Percentiles rank a stretch among this genome's conserved stretches.
phyloP scores from a whole-genome alignment of 169 alveolate species.

The Condylostoma magnum region DNA sequence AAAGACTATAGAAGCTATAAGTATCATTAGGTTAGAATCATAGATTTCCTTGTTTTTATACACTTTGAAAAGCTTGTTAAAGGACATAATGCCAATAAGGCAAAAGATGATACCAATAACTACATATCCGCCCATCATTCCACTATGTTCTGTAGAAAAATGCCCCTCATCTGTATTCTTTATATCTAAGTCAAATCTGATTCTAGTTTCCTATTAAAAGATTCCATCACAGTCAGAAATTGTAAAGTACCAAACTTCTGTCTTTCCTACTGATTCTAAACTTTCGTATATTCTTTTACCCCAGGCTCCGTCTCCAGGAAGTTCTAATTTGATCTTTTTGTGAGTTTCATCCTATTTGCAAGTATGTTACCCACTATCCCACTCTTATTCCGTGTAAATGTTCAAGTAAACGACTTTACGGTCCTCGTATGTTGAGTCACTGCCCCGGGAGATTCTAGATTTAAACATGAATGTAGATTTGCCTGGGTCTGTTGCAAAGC shows the following conservation, averaged over 20 bases:
- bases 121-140: constrained; percentile 14
- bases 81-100: not conserved
- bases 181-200: not conserved
- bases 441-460: not conserved
- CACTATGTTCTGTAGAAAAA: constrained; percentile 11
- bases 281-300: not conserved
- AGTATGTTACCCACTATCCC: not conserved
- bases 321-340: not conserved
- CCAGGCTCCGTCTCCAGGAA: constrained; percentile 30
- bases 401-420: not conserved
- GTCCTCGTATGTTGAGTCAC: not conserved
- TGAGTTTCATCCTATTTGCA: not conserved
- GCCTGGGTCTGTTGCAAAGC: constrained; percentile 23
- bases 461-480: not conserved
- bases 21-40: constrained; percentile 8
- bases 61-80: not conserved
- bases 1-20: not conserved
- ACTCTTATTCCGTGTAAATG: constrained; percentile 9
- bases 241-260: constrained; percentile 10
- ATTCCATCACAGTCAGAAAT: constrained; percentile 19
- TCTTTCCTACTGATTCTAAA: not conserved
- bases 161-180: constrained; percentile 11
- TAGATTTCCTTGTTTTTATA: not conserved
- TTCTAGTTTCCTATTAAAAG: not conserved
- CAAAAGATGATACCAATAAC: constrained; percentile 1